Conservation (phyloP, 164 flowering plant genomes). For the Annona squamosa region DNA sequence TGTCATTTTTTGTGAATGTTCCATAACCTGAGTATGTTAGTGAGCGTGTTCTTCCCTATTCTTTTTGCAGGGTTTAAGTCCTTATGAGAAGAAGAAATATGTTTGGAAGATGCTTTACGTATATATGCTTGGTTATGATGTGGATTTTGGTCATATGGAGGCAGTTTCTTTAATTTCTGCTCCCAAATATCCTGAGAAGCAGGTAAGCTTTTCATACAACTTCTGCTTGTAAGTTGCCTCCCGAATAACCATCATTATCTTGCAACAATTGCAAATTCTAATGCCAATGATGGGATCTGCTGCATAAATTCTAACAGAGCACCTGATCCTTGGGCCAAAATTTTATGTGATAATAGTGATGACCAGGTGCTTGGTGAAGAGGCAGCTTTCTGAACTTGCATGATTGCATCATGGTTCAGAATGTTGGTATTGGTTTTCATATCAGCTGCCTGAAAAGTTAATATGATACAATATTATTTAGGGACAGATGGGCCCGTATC, state of each 20-base stretch:
- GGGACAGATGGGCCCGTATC: no score
- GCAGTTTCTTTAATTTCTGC: constrained; percentile 98
- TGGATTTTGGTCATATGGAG: constrained; percentile 99
- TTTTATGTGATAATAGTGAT: background rate
- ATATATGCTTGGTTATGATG: constrained; percentile 96
- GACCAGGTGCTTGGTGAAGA: no score
- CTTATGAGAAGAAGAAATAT: constrained; percentile 97
- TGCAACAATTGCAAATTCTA: no score
- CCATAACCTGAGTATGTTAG: background rate
- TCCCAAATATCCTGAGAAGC: constrained; percentile 99
- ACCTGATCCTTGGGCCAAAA: background rate
- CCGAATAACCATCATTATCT: background rate
- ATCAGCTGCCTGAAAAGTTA: no score
- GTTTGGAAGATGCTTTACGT: constrained; percentile 99
- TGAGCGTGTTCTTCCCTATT: constrained; percentile 2
- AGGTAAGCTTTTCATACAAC: constrained; percentile 34
- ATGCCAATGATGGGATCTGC: no score
- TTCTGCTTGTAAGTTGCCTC: background rate
- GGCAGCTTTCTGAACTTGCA: no score
- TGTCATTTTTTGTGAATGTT: background rate
- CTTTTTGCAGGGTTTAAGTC: constrained; percentile 67
- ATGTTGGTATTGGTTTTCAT: no score
- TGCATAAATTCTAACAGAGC: no score
- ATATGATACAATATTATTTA: no score
- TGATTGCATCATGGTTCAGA: no score